Base-by-base conservation (phyloP, 1,284 basidiomycete species). In the Pascua sp. region DNA sequence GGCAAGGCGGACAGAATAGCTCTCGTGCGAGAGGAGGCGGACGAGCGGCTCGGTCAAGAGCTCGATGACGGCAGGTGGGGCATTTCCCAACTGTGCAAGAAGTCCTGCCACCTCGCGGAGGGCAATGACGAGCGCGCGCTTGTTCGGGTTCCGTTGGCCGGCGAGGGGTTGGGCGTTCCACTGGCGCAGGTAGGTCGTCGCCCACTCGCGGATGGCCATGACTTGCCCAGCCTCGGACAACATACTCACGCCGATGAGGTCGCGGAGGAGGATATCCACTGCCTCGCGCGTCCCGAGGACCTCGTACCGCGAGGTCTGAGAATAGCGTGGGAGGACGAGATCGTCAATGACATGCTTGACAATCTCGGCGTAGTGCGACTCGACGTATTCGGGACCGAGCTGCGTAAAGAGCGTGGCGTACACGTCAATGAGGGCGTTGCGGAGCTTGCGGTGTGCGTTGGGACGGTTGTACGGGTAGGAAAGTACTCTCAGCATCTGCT, bases 181-280 rank as follows among this genome's bases (percentile, higher is more conserved):
- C 57, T 89, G 84, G 70, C 90, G 91, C 54, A 97, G 80, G 68
- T 92, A 96, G 7, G 82, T 80, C 50, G 81, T 85, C 0, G 89
- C 86, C 48, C 97, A 79, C 63, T 95, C 92, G 64, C 90, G 87
- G 37, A 97, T 89, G 0, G 94, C 95, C 40, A 83, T 81, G 49
- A 97, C 94, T 76, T 98, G 94, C 0, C 88, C 92, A 64, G 92
- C 90, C 70, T 98, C 94, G 56, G 88, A 88, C 49, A 98, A 78
- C 82, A 98, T 87, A 54, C 91, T 81, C 7, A 89, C 85, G 1
- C 90, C 91, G 48, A 98, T 85, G 37, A 97, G 82, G 65, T 95
- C 90, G 45, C 92, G 82, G 39, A 98, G 77, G 11, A 98, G 71
- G 40, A 91, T 82, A 2, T 85, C 85, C 39, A 92, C 86, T 8